Percentiles rank a stretch among this genome's conserved stretches.
These are phyloP conservation scores for Solanum okadae DNA, from an alignment of 257 asterid species.

Conservation along the genomic window DNA sequence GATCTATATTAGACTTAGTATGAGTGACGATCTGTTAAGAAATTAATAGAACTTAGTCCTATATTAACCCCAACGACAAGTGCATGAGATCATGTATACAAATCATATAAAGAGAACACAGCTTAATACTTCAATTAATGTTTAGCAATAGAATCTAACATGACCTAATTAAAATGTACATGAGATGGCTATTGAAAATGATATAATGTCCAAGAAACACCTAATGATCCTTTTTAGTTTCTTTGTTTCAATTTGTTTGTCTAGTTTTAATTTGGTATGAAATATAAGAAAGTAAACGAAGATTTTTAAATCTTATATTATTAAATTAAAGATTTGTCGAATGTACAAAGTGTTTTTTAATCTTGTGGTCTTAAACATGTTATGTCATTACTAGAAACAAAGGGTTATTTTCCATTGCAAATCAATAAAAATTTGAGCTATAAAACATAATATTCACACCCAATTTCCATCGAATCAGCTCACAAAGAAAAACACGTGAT, in stretches of 20 bases:
- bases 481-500: no score
- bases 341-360: accelerated
- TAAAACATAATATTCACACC: no score
- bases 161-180: background rate
- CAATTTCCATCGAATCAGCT: no score
- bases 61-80: background rate
- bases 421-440: background rate
- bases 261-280: background rate
- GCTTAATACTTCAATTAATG: background rate
- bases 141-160: background rate
- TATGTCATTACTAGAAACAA: background rate
- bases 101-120: background rate
- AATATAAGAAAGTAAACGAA: background rate
- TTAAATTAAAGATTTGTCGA: background rate
- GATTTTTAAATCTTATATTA: background rate
- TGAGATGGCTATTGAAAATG: background rate
- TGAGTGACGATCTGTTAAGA: background rate
- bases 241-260: accelerated
- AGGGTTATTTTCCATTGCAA: no score
- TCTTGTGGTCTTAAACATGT: background rate
- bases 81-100: background rate
- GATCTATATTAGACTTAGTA: background rate
- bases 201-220: background rate
- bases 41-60: background rate
- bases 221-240: background rate